phyloP scores from a whole-genome alignment of 441 rosid genomes.

The Croton setiger region DNA sequence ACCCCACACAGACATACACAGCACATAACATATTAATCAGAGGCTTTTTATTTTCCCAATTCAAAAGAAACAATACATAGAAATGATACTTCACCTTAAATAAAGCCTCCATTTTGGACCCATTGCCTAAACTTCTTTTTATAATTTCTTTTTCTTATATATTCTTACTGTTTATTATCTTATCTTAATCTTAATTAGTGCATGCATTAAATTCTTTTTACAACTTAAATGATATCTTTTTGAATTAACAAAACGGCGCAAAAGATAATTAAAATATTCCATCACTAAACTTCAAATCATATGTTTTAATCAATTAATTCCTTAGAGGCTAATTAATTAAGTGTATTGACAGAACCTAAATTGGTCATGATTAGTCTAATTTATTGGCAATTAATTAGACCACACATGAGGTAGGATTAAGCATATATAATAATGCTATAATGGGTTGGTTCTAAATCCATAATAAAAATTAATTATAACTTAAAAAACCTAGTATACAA shows the following conservation, averaged over 20 bases:
- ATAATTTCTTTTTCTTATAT: constrained; percentile 16
- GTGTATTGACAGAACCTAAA: constrained; percentile 16
- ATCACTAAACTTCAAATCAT: too few species aligned
- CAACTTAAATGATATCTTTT: not conserved
- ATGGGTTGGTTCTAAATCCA: constrained; percentile 14
- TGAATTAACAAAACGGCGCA: too few species aligned
- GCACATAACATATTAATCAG: constrained; percentile 47
- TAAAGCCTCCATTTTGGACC: constrained; percentile 62
- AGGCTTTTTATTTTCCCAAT: constrained; percentile 42
- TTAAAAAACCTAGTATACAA: constrained; percentile 9
- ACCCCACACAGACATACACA: constrained; percentile 54
- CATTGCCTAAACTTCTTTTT: constrained; percentile 29
- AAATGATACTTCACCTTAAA: constrained; percentile 32
- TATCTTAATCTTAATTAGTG: too few species aligned
- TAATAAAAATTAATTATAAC: constrained; percentile 8
- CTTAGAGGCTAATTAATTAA: not conserved
- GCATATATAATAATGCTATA: constrained; percentile 6
- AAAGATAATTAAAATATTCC: too few species aligned
- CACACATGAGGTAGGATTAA: constrained; percentile 25
- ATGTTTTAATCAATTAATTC: not conserved
- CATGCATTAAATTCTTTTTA: too few species aligned
- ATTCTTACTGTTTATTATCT: not conserved
- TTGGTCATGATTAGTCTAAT: constrained; percentile 29
- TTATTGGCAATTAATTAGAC: constrained; percentile 14
- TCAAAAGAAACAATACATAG: constrained; percentile 11